Evolutionary conservation across 1,139 yeast species (phyloP), one percentile per base, ranked within the genome.

Genomic region (Tardiomyces depauwii): DNA sequence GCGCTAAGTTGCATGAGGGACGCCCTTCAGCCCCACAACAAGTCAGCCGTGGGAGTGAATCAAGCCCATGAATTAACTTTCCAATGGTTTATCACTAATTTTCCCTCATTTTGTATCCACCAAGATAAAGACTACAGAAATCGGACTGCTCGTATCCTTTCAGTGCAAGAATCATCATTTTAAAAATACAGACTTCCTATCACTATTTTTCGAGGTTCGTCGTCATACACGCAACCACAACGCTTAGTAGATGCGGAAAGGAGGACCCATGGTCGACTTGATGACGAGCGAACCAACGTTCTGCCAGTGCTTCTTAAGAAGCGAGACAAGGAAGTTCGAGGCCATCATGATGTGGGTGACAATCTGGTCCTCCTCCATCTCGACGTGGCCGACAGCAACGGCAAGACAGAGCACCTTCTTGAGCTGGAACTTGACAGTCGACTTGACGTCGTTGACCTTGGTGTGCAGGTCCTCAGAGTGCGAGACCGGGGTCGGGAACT

Each of bases 281-380:
- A 93, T 84, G 72, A 89, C 96, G 76, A 93, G 79, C 68, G 98
- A 91, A 68, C 98, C 97, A 71, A 93, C 96, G 77, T 93, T 93
- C 82, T 93, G 98, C 98, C 98, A 91, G 95, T 91, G 89, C 93
- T 93, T 93, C 95, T 93, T 93, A 75, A 93, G 83, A 75, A 93
- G 79, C 64, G 99, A 93, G 63, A 93, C 98, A 75, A 93, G 86
- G 82, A 93, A 93, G 96, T 93, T 93, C 66, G 95, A 81, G 65
- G 98, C 81, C 91, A 93, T 82, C 88, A 93, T 81, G 78, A 93
- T 87, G 77, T 93, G 98, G 82, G 91, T 85, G 66, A 86, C 95
- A 71, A 93, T 79, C 66, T 80, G 79, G 65, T 88, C 96, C 78
- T 88, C 94, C 69, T 86, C 94, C 98, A 93, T 91, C 74, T 89